Base-by-base conservation (phyloP, 1,284 basidiomycete genomes). In the Heimioporus punctisporus region DNA sequence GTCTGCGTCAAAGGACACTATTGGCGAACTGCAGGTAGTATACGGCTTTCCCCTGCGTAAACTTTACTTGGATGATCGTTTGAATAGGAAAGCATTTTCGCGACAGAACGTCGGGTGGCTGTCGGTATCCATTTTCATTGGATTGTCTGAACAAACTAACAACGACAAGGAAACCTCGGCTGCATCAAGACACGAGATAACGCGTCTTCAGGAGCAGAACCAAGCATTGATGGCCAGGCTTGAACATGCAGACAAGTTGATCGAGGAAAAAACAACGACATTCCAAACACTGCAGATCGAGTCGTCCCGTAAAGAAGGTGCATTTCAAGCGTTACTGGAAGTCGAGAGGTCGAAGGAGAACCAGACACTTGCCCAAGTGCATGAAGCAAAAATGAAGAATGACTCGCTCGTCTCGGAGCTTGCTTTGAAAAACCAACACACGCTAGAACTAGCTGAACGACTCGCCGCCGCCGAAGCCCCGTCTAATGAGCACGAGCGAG, bases 1-100 rank as follows among this genome's bases (percentile, higher is more conserved):
- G 45, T 72, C 76, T 37, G 64, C 83, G 21, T 75, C 79, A 19
- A 83, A 82, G 60, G 83, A 86, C 55, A 73, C 79, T 21, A 70
- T 76, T 27, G 80, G 76, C 2, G 82, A 85, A 60, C 58, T 80
- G 21, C 84, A 85, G 74, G 84, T 84, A 56, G 43, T 12, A 50
- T 14, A 28, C 27, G 1, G 4, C 15, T 42, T 21, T 49, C 9
- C 17, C 46, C 7, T 11, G n/a, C 4, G 7, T 6, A 21, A 54
- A 37, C 15, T 21, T 31, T 27, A n/a, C 6, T 40, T 47, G 19
- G 51, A 34, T 23, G n/a, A 27, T 45, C 11, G 27, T 46, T 42
- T 6, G 45, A 39, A 27, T 19, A 67, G 65, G 65, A 67, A 26
- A 58, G 56, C 15, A 50, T 70, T 51, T 56, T 54, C 37, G 52